Percentiles rank a stretch among this genome's conserved stretches.
Conservation (phyloP, 129 eudicot genomes). For the Tagetes patula region DNA sequence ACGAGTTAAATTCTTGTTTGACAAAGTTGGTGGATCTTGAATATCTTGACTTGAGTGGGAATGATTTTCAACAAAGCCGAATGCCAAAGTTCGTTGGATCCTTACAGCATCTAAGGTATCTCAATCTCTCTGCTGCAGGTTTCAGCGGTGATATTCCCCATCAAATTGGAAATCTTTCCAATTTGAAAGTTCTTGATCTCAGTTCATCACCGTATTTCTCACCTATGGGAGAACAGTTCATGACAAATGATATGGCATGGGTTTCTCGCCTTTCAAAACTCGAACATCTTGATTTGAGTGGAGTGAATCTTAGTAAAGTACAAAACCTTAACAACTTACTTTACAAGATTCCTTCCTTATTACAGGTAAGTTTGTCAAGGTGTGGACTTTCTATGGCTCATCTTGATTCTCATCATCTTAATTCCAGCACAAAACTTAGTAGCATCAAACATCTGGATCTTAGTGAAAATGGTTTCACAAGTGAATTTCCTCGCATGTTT, state of each 20-base stretch:
- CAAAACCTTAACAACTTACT: neutral
- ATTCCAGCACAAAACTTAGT: slow-evolving; percentile 17
- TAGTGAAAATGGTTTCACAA: neutral
- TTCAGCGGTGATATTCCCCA: slow-evolving; percentile 28
- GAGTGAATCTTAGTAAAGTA: neutral
- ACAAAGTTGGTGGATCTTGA: slow-evolving; percentile 16
- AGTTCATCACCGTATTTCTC: neutral
- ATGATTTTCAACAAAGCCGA: neutral
- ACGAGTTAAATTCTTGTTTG: slow-evolving; percentile 4
- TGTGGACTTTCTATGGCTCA: slow-evolving; percentile 7
- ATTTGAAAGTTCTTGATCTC: slow-evolving; percentile 32
- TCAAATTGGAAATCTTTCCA: slow-evolving; percentile 36
- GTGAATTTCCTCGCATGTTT: neutral
- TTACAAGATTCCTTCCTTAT: neutral
- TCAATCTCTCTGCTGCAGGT: slow-evolving; percentile 17
- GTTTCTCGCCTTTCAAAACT: slow-evolving; percentile 8
- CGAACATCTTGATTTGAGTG: slow-evolving; percentile 16
- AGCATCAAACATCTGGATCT: slow-evolving; percentile 26
- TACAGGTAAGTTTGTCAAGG: neutral
- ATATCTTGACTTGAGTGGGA: slow-evolving; percentile 25
- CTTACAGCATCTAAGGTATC: slow-evolving; percentile 24
- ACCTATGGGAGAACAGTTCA: neutral
- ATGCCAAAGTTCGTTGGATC: slow-evolving; percentile 29
- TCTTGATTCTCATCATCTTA: slow-evolving; percentile 21
- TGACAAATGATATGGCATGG: slow-evolving; percentile 12